phyloP scores from a whole-genome alignment of 2,329 filamentous ascomycete species.

The Rachicladosporium sp. region DNA sequence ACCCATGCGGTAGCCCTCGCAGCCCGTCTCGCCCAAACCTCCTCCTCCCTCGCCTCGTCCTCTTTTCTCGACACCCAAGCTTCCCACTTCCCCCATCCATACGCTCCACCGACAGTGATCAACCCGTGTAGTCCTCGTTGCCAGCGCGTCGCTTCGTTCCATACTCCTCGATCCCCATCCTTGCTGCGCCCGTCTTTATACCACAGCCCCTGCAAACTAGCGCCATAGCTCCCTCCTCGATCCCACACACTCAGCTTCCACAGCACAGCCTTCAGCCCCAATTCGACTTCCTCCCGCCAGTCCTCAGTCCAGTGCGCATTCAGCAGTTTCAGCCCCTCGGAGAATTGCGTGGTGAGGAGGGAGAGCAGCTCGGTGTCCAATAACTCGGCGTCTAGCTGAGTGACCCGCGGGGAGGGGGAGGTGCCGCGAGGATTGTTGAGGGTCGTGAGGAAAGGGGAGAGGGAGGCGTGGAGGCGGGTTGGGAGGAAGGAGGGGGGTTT shows the following conservation, averaged over 20 bases:
- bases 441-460: conserved; percentile 12
- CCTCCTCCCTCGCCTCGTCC: conserved; percentile 54
- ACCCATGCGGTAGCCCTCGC: conserved; percentile 56
- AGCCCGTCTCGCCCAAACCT: conserved; percentile 42
- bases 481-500: conserved; percentile 31
- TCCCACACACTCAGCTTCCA: conserved; percentile 98
- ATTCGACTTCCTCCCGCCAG: conserved; percentile 73
- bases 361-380: conserved; percentile 84
- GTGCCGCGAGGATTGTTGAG: conserved; percentile 45
- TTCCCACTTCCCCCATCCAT: conserved; percentile 88
- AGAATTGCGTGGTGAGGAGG: conserved; percentile 75
- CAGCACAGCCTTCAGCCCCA: conserved; percentile 62
- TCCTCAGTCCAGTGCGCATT: conserved; percentile 69
- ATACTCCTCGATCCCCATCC: conserved; percentile 32
- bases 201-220: conserved; percentile 77
- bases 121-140: conserved; percentile 80
- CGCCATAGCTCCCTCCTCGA: conserved; percentile 88
- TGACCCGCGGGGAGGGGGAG: conserved; percentile 77
- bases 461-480: conserved; percentile 42
- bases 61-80: conserved; percentile 68
- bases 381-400: conserved; percentile 90
- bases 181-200: conserved; percentile 66
- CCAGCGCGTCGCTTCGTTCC: conserved; percentile 53
- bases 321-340: conserved; percentile 78
- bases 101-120: conserved; percentile 74